These are phyloP conservation scores for Sclerotinia minor DNA, from an alignment of 2,329 filamentous ascomycete genomes.

Conservation along the genomic window DNA sequence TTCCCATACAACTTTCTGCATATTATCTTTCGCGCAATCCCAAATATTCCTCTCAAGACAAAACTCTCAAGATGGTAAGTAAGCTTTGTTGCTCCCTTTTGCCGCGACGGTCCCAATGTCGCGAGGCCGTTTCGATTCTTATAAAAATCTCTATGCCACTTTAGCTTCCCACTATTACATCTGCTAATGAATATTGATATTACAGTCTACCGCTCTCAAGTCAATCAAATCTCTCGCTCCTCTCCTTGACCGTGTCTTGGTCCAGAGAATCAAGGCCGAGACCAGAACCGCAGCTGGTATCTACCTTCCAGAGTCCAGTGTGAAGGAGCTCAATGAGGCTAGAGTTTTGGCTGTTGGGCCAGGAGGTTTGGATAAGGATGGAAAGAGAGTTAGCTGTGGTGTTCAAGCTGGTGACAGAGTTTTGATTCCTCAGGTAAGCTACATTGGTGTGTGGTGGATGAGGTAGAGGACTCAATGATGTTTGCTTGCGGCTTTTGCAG, in stretches of 20 bases:
- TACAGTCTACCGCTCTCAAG: slow-evolving; percentile 73
- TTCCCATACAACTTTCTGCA: not conserved
- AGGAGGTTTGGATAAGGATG: slow-evolving; percentile 82
- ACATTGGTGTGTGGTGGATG: not conserved
- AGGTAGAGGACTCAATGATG: not conserved
- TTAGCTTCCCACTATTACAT: not conserved
- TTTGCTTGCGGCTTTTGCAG: slow-evolving; percentile 13
- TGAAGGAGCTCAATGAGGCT: slow-evolving; percentile 98
- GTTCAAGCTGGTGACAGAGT: slow-evolving; percentile 86
- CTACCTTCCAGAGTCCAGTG: slow-evolving; percentile 93
- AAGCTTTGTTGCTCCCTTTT: not conserved
- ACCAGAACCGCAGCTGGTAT: slow-evolving; percentile 94
- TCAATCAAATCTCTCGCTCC: slow-evolving; percentile 93
- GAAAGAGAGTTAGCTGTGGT: slow-evolving; percentile 82
- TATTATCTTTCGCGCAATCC: slow-evolving; percentile 8
- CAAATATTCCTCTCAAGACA: not conserved
- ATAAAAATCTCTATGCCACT: not conserved
- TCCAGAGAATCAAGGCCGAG: slow-evolving; percentile 97
- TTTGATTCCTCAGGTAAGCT: slow-evolving; percentile 85
- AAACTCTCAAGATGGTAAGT: slow-evolving; percentile 21
- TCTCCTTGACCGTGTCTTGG: slow-evolving; percentile 95
- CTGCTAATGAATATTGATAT: slow-evolving; percentile 8
- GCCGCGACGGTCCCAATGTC: not conserved
- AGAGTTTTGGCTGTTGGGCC: slow-evolving; percentile 95
- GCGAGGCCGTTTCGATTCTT: not conserved